These are phyloP conservation scores for Colletotrichum siamense DNA, from an alignment of 2,329 filamentous ascomycete genomes.

Conservation along the genomic window DNA sequence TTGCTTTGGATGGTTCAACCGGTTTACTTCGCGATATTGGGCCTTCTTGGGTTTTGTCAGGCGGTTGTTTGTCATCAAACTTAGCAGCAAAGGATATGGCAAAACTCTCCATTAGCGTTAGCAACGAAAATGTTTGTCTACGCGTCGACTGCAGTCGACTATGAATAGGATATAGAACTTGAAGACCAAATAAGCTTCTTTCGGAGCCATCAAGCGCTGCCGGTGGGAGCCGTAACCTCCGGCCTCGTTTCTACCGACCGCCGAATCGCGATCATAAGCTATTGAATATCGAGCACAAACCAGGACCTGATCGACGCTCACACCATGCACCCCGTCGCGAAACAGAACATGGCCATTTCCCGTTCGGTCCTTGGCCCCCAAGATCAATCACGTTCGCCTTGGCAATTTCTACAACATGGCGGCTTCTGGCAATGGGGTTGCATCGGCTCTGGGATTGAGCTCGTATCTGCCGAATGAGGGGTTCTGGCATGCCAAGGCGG, in stretches of 20 bases:
- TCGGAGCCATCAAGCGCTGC: neutral
- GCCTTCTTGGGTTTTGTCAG: too few relatives aligned
- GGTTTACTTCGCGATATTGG: too few relatives aligned
- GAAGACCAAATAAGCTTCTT: neutral
- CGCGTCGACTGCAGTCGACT: neutral
- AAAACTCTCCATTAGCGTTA: neutral
- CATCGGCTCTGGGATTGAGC: neutral
- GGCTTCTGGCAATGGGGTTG: neutral
- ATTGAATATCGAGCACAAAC: neutral
- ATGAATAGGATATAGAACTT: neutral
- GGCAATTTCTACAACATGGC: neutral
- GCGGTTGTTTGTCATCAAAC: neutral
- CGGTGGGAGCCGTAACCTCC: neutral
- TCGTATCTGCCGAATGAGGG: slow-evolving; percentile 12
- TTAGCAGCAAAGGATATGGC: neutral
- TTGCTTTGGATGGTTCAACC: too few relatives aligned
- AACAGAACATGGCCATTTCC: neutral
- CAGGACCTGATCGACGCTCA: neutral
- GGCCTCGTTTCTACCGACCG: neutral
- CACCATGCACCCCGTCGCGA: neutral
- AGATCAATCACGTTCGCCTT: neutral
- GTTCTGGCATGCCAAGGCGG: slow-evolving; percentile 8
- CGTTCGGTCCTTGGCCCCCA: neutral
- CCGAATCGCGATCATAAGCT: neutral
- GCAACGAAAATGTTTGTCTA: accelerated